phyloP scores from a whole-genome alignment of 2,329 filamentous ascomycete genomes.

The Fusarium sulawesiense region DNA sequence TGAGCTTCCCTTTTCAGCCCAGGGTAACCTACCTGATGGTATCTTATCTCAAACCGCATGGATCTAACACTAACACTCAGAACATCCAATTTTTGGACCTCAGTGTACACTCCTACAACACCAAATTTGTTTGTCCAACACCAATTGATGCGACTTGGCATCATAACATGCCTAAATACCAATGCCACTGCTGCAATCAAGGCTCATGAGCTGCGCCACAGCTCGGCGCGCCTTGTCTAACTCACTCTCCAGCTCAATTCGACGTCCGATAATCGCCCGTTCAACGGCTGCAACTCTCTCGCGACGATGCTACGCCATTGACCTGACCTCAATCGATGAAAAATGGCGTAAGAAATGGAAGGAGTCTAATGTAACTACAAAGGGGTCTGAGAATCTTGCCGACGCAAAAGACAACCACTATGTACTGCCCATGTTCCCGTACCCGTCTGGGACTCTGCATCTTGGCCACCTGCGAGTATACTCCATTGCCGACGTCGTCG shows the following conservation, averaged over 20 bases:
- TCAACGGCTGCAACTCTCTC: slow-evolving; percentile 18
- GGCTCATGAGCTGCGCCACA: slow-evolving; percentile 43
- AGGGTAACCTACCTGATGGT: neutral
- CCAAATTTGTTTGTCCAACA: neutral
- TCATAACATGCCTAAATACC: slow-evolving; percentile 46
- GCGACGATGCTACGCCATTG: slow-evolving; percentile 56
- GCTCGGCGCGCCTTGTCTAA: slow-evolving; percentile 32
- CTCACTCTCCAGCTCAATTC: slow-evolving; percentile 19
- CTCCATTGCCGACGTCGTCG: slow-evolving; percentile 87
- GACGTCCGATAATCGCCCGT: slow-evolving; percentile 23
- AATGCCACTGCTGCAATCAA: slow-evolving; percentile 49
- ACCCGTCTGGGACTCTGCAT: slow-evolving; percentile 87
- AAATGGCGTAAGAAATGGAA: slow-evolving; percentile 66
- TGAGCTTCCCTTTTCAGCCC: slow-evolving; percentile 36
- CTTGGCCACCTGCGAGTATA: slow-evolving; percentile 90
- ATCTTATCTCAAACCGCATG: neutral
- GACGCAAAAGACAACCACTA: slow-evolving; percentile 63
- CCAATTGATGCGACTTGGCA: slow-evolving; percentile 31
- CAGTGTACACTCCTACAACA: neutral
- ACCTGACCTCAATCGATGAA: slow-evolving; percentile 58
- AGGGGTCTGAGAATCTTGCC: slow-evolving; percentile 25
- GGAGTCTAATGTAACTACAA: slow-evolving; percentile 7
- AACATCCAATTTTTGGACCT: slow-evolving; percentile 1
- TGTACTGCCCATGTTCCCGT: slow-evolving; percentile 92
- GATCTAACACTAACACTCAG: neutral